Conservation (phyloP, 352 stramenopile genomes). For the Globisporangium mamillatum region DNA sequence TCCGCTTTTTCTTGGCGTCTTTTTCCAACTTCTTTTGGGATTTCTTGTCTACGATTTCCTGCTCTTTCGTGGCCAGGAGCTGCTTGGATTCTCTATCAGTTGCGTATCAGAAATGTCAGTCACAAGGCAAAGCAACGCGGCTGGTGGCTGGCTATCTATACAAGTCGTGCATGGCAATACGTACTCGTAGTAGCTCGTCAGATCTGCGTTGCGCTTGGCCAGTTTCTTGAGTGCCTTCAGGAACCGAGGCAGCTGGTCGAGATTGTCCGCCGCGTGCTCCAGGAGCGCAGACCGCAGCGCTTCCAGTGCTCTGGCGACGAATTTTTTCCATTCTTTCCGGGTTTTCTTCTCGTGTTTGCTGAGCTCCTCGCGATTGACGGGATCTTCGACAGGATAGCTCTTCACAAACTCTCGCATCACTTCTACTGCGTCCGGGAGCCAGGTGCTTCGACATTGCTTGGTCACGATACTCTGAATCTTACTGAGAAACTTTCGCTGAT, state of each 20-base stretch:
- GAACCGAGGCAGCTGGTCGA: conserved; percentile 7
- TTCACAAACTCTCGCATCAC: conserved; percentile 3
- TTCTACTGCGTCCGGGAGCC: conserved; percentile 10
- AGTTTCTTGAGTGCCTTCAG: conserved; percentile 13
- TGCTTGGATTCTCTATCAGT: conserved; percentile 7
- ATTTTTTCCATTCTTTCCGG: conserved; percentile 1
- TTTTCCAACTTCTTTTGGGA: conserved; percentile 19
- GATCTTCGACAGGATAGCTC: not conserved
- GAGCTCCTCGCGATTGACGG: not conserved
- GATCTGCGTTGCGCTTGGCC: not conserved
- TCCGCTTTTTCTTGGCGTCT: conserved; percentile 24
- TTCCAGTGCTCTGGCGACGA: not conserved
- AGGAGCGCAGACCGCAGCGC: conserved; percentile 8
- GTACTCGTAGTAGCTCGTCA: conserved; percentile 10
- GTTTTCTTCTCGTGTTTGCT: not conserved
- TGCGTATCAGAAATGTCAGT: not conserved
- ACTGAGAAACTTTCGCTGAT: conserved; percentile 1
- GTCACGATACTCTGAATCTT: conserved; percentile 3
- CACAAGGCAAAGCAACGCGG: not conserved
- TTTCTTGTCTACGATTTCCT: conserved; percentile 21
- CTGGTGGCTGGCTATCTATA: not conserved
- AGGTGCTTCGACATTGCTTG: not conserved
- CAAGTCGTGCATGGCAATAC: not conserved
- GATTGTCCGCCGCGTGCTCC: not conserved
- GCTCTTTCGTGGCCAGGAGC: conserved; percentile 12